Base-by-base conservation (phyloP, 345 rosid genomes). In the Gynandropsis gynandra region DNA sequence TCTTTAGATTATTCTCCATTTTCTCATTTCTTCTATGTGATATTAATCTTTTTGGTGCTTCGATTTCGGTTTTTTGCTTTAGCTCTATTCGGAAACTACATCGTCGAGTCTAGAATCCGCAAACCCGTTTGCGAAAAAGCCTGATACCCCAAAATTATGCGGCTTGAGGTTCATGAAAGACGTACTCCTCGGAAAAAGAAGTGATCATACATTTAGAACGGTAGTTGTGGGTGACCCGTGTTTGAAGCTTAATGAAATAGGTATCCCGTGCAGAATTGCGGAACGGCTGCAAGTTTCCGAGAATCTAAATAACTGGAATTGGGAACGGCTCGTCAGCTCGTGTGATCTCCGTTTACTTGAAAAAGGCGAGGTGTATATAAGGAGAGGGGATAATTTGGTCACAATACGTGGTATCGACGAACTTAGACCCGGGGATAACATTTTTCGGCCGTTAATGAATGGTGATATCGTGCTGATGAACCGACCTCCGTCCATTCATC, bases 401-500 rank as follows among this genome's bases (percentile, higher is more conserved):
- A 61, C 66, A 20, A 39, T 87, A 42, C 69, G 72, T 21, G 58
- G 40, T 38, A 66, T 58, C 4, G 64, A 72, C n/a, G 82, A 88
- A 3, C 84, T 92, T 7, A 69, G 61, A 37, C 14, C 64, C 4
- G 87, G 93, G 3, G 98, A 92, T 42, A 69, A 58, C 8, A 72
- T 92, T 42, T 76, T 59, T 50, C 64, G 98, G 73, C 71, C 81
- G 34, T 66, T 92, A 34, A 68, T 16, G 29, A 83, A 87, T 47
- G 98, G 98, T 41, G 98, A 92, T 54, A 72, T 61, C 1, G 73
- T 87, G 37, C 48, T 92, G 61, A 78, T 92, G 61, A 87, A 87
- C 59, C 74, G 96, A 72, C 98, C 98, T 35, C 98, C 98, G 29
- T 80, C 98, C 1, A 87, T 85, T 44, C 98, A 92, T 65, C 87